Evolutionary conservation across 495 filamentous ascomycete species (phyloP), one percentile per base, ranked within the genome.

Genomic region (Amphirosellinia nigrospora): DNA sequence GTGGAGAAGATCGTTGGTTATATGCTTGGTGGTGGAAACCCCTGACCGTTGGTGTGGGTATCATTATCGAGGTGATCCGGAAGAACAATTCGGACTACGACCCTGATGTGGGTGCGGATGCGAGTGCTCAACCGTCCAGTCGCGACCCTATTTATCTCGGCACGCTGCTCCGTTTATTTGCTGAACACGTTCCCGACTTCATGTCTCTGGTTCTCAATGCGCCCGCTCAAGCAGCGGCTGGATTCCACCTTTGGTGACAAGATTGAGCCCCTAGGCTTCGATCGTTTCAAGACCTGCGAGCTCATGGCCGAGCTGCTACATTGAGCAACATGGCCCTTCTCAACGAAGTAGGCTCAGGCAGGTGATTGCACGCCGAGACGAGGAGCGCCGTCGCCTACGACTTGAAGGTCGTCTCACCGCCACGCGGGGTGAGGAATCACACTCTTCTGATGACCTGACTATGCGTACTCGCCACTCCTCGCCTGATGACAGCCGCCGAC

Each of bases 21-120:
- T 70, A 99, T 99, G 96, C 89, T 98, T 23, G 88, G 90, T 39
- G 96, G 96, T 34, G 96, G 96, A 48, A 98, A 98, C 73, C 91
- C 5, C 82, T 99, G 66, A 98, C 96, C 1, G 97, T 98, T 46
- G 96, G 96, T 23, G 96, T 99, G 36, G 96, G 96, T 19, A 97
- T 98, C 71, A 88, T 99, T 15, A 98, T 99, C 72, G 96, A 99
- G 79, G 96, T 99, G 34, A 99, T 99, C 74, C 88, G 96, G 60
- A 99, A 99, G 82, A 99, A 99, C 75, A 99, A 99, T 76, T 98
- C 96, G 0, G 96, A 99, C 79, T 99, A 99, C 75, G 96, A 99
- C 73, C 92, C 94, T 3, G 96, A 98, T 71, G 90, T 92, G 71
- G 86, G 92, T 53, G 85, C 90, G 56, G 91, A 92, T 58, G 89